phyloP scores from a whole-genome alignment of 129 eudicot species.

The Artemisia annua region DNA sequence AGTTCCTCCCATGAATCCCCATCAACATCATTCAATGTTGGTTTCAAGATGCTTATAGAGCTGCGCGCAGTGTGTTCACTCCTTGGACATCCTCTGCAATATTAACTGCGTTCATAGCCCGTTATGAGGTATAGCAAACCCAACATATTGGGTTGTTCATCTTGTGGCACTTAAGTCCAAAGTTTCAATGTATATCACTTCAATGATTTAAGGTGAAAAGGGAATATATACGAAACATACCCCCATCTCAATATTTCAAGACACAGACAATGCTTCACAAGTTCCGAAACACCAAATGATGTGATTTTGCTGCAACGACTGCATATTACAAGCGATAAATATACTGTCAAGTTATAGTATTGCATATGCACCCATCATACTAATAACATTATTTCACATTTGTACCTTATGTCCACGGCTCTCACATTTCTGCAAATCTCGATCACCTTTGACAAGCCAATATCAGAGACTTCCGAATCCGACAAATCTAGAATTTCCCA shows the following conservation, averaged over 20 bases:
- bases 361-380: not conserved
- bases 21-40: slow-evolving; percentile 58
- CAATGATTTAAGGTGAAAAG: not conserved
- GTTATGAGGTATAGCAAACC: slow-evolving; percentile 48
- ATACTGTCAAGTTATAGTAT: not conserved
- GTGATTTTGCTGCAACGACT: slow-evolving; percentile 86
- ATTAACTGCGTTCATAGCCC: slow-evolving; percentile 61
- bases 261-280: slow-evolving; percentile 56
- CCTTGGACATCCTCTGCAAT: slow-evolving; percentile 90
- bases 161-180: not conserved
- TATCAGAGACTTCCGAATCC: slow-evolving; percentile 82
- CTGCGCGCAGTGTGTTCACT: slow-evolving; percentile 70
- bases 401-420: slow-evolving; percentile 74
- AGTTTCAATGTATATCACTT: not conserved
- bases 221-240: slow-evolving; percentile 35
- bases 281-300: slow-evolving; percentile 63
- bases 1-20: slow-evolving; percentile 99
- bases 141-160: slow-evolving; percentile 35
- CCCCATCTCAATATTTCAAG: slow-evolving; percentile 96
- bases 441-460: slow-evolving; percentile 63
- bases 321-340: slow-evolving; percentile 12
- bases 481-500: slow-evolving; percentile 87
- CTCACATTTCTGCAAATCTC: slow-evolving; percentile 54
- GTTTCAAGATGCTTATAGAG: slow-evolving; percentile 63
- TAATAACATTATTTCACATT: slow-evolving; percentile 11